A percentile compares a stretch with the other conserved stretches of the same genome.
These are phyloP conservation scores for Leccinum longicurvipes DNA, from an alignment of 768 basidiomycete species.

Conservation along the genomic window DNA sequence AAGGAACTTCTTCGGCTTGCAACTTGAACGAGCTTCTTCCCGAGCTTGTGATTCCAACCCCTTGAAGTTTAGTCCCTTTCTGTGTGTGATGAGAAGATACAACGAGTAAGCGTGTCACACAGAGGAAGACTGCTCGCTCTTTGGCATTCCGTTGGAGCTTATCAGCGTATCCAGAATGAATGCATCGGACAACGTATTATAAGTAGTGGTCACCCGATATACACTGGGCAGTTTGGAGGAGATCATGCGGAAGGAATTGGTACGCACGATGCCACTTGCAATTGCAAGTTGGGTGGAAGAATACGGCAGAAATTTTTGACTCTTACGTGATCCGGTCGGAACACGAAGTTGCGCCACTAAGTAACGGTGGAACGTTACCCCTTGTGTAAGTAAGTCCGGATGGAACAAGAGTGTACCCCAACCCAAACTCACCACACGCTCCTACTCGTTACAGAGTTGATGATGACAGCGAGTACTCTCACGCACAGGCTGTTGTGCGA, in stretches of 20 bases:
- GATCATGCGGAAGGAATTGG: constrained; percentile 3
- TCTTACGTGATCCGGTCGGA: neutral
- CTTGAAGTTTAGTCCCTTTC: constrained; percentile 42
- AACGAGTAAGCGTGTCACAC: constrained; percentile 6
- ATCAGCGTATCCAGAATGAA: constrained; percentile 50
- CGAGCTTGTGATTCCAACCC: constrained; percentile 32
- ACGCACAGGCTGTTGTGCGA: too few relatives aligned
- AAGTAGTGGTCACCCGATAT: neutral
- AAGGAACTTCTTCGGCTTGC: constrained; percentile 31
- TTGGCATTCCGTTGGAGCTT: constrained; percentile 62
- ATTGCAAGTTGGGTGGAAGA: neutral
- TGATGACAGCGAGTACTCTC: too few relatives aligned
- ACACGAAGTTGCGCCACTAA: neutral
- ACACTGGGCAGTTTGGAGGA: neutral
- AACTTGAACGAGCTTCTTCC: constrained; percentile 30
- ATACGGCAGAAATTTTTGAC: neutral
- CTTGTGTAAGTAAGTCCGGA: too few relatives aligned
- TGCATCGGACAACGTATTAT: constrained; percentile 6
- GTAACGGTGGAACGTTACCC: too few relatives aligned
- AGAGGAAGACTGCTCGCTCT: constrained; percentile 46
- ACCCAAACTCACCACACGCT: neutral
- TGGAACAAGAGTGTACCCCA: neutral
- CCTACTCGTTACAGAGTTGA: neutral
- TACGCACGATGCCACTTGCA: neutral
- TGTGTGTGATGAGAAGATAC: constrained; percentile 20